phyloP scores from a whole-genome alignment of 305 asterid species.

The Nicotiana rustica region DNA sequence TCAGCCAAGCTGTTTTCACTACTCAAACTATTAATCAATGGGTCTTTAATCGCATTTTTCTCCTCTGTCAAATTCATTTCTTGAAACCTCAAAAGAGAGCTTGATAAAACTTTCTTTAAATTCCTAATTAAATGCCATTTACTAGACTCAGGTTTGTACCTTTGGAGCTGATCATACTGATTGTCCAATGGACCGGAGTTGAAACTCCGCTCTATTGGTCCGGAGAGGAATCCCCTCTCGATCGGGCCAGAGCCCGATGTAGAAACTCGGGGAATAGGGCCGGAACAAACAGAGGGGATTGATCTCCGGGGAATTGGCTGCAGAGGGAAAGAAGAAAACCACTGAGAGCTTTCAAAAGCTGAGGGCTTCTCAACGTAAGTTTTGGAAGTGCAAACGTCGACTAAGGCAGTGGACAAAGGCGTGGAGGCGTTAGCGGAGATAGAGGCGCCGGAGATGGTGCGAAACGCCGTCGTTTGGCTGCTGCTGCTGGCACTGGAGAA shows the following conservation, averaged over 20 bases:
- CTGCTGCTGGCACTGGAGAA: slow-evolving; percentile 28
- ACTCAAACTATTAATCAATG: slow-evolving; percentile 41
- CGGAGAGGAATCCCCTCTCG: slow-evolving; percentile 56
- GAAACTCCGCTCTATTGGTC: slow-evolving; percentile 70
- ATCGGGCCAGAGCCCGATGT: slow-evolving; percentile 75
- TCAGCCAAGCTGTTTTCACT: slow-evolving; percentile 60
- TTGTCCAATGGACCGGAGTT: slow-evolving; percentile 76
- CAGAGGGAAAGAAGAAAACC: slow-evolving; percentile 80
- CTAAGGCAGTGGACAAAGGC: slow-evolving; percentile 71
- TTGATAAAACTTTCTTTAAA: slow-evolving; percentile 57
- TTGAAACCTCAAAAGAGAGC: slow-evolving; percentile 64
- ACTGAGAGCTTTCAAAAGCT: slow-evolving; percentile 74
- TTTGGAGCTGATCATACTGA: slow-evolving; percentile 70
- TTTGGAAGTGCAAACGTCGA: slow-evolving; percentile 44
- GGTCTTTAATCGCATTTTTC: slow-evolving; percentile 38
- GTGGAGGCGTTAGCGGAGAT: slow-evolving; percentile 91
- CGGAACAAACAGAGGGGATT: slow-evolving; percentile 55
- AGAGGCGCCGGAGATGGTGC: slow-evolving; percentile 90
- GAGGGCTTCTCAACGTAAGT: slow-evolving; percentile 65
- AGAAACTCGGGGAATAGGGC: slow-evolving; percentile 58
- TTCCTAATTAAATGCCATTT: slow-evolving; percentile 63
- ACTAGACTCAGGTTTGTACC: slow-evolving; percentile 64
- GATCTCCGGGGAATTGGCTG: slow-evolving; percentile 78
- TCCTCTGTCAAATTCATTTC: background rate
- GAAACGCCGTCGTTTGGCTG: slow-evolving; percentile 49